Evolutionary conservation across 1,139 yeast genomes (phyloP).

Genomic region (Blastobotrys indianensis): DNA sequence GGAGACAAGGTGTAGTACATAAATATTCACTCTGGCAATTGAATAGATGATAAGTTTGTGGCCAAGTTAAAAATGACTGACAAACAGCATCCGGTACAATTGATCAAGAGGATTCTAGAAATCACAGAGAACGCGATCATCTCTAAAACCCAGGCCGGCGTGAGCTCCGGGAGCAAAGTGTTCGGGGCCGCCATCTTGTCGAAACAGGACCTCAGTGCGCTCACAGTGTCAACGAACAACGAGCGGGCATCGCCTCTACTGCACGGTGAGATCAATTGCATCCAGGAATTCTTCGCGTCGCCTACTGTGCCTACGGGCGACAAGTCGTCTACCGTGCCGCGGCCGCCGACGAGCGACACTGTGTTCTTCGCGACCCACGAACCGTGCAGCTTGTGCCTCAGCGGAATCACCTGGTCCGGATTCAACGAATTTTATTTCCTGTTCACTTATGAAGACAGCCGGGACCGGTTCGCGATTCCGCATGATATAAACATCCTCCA

Average conservation of each 20-base stretch:
- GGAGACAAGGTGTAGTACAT: too few relatives aligned
- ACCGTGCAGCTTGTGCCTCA: conserved; percentile 24
- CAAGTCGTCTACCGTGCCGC: conserved; percentile 14
- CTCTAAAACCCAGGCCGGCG: conserved; percentile 18
- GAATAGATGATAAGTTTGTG: too few relatives aligned
- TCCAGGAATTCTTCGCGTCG: conserved; percentile 17
- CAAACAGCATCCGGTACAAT: not conserved
- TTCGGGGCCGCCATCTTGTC: conserved; percentile 23
- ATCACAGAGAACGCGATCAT: conserved; percentile 18
- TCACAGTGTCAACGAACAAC: conserved; percentile 19
- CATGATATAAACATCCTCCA: conserved; percentile 21
- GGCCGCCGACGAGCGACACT: conserved; percentile 19
- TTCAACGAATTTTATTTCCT: conserved; percentile 23
- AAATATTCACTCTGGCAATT: too few relatives aligned
- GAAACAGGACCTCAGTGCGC: conserved; percentile 17
- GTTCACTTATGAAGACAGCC: conserved; percentile 22
- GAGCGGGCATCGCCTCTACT: conserved; percentile 19
- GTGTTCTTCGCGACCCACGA: conserved; percentile 23
- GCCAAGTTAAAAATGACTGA: too few relatives aligned
- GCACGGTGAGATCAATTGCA: conserved; percentile 22
- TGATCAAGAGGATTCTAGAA: conserved; percentile 12
- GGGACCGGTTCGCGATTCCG: conserved; percentile 18
- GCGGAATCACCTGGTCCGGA: conserved; percentile 24
- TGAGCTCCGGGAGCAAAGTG: conserved; percentile 18
- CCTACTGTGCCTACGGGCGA: too few relatives aligned